Evolutionary conservation across 768 basidiomycete genomes (phyloP), one percentile per base, ranked within the genome.

Genomic region (Mycena polygramma): DNA sequence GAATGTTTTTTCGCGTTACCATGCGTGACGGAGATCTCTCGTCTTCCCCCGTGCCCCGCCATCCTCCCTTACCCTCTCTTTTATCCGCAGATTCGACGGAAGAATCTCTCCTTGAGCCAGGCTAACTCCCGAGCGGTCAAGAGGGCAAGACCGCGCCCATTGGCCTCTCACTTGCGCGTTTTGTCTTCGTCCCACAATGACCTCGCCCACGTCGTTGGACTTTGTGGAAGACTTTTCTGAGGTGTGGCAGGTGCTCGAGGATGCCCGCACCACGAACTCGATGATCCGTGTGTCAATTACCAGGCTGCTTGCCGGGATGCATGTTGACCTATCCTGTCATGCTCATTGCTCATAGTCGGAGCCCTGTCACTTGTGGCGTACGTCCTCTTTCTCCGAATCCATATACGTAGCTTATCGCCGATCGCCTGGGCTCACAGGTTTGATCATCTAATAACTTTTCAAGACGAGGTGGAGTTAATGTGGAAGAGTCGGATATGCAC

Each of bases 391-490:
- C 24, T 45, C 20, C 22, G 39, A 5, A 2, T 30, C 6, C 6
- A 6, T 30, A 30, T 30, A 30, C 30, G 30, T 30, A 30, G 30
- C 30, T 30, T 30, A 10, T 48, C 13, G 5, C 36, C 7, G 35
- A 7, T 26, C 30, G 30, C 30, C 20, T 36, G 15, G 8, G 43
- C 24, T 14, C n/a, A n/a, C n/a, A 72, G 71, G 36, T 72, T 65
- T 30, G 71, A 72, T 57, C 71, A 72, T 41, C n/a, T 68, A 19
- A 63, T 68, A 37, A 68, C 66, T 22, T 54, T 72, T 2, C 26
- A 52, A 30, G 63, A 72, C 24, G 71, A 72, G 35, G 68, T 68
- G 35, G 71, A 72, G 49, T 52, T 72, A 13, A 72, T 72, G 71
- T 72, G 71, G 71, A 63, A 51, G 37, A 63, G 60, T 20, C n/a